Percentiles rank a stretch among this genome's conserved stretches.
These are phyloP conservation scores for Aureobasidium sp. DNA, from an alignment of 2,329 filamentous ascomycete species.

Conservation along the genomic window DNA sequence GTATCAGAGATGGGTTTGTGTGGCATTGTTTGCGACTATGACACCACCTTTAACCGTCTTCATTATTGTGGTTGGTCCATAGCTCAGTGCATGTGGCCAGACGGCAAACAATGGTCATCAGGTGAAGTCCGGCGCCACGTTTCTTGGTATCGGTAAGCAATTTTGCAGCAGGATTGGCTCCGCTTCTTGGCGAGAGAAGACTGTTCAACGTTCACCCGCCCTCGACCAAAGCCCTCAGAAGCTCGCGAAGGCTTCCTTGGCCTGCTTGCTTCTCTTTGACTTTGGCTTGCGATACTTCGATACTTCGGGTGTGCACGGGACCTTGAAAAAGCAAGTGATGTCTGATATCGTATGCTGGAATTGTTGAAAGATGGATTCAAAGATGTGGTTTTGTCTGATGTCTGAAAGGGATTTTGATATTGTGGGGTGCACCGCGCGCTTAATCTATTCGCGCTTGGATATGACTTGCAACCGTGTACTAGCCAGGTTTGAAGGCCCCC, in stretches of 20 bases:
- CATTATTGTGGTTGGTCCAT: not conserved
- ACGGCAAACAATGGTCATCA: not conserved
- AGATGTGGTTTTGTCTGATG: not conserved
- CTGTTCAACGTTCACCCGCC: not conserved
- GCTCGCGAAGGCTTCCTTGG: slow-evolving; percentile 13
- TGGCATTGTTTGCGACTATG: not conserved
- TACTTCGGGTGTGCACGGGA: not conserved
- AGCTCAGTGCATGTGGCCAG: not conserved
- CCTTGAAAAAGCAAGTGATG: not conserved
- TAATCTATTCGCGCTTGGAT: not conserved
- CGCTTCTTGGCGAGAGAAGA: slow-evolving; percentile 7
- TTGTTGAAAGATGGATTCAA: not conserved
- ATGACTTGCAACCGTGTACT: not conserved
- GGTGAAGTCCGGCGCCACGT: not conserved
- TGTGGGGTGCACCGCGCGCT: not conserved
- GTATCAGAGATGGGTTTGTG: not conserved
- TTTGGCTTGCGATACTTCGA: slow-evolving; percentile 9
- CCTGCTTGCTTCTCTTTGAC: slow-evolving; percentile 9
- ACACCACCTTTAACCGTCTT: not conserved
- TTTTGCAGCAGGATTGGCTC: slow-evolving; percentile 5
- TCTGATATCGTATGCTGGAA: not conserved
- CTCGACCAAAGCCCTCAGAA: not conserved
- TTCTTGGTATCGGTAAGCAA: slow-evolving; percentile 15
- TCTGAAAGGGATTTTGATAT: not conserved
- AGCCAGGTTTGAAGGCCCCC: not conserved